Evolutionary conservation across 2,329 filamentous ascomycete genomes (phyloP), one percentile per base, ranked within the genome.

Genomic region (Balansia obtecta): DNA sequence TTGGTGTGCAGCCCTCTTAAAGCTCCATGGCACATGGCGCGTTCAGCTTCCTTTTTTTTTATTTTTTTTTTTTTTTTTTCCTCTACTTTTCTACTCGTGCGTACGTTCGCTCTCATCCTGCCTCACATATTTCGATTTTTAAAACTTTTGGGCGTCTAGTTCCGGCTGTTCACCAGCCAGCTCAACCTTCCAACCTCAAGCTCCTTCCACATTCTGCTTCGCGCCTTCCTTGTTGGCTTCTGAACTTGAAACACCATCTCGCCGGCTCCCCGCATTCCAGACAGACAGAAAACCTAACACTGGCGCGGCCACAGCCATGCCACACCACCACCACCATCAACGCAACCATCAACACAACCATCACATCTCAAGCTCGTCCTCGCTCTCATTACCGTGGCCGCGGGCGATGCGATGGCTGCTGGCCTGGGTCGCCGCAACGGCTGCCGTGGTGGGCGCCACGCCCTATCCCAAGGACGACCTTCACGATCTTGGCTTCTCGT

Each of bases 381-480:
- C 51, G 46, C 50, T 54, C 20, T 47, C 45, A n/a, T 40, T 42
- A 44, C 49, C 38, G 27, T 7, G 7, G 27, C 27, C 27, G 27
- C 8, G 27, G 27, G 46, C 53, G 41, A 39, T 37, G 41, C 53
- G 45, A 20, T 44, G 32, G 30, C 49, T 71, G 30, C 49, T 71
- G 54, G 58, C 73, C 54, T 60, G 74, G 56, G 59, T 65, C 27
- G 61, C 61, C 53, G 61, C 55, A 58, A 64, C 57, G 53, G 60
- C 59, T 59, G 62, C 55, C 33, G 54, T 58, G 53, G 57, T 61
- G 46, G 76, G 42, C 32, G 50, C 76, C 16, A 62, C 65, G 22
- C 77, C 79, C 0, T 75, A 70, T 51, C 75, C 75, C 41, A 70
- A 68, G 58, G 72, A 78, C 56, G 66, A 68, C 52, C 60, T 75